These are phyloP conservation scores for Botrytis fabae DNA, from an alignment of 2,329 filamentous ascomycete genomes.

Conservation along the genomic window DNA sequence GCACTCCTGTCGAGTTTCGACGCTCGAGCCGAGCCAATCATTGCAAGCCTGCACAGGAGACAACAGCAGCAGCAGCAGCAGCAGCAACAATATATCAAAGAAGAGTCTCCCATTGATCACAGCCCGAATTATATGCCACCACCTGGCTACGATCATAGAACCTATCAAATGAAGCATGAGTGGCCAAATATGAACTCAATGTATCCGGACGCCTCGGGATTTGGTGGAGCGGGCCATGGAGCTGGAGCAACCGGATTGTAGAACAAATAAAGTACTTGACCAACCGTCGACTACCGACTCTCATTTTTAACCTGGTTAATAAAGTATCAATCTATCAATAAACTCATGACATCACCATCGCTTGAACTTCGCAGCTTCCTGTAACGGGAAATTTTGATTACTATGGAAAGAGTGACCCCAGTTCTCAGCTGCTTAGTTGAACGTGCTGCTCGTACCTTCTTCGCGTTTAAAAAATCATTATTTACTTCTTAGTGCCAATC, in stretches of 20 bases:
- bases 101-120: conserved; percentile 30
- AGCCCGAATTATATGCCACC: conserved; percentile 31
- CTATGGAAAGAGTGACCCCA: background rate
- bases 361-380: background rate
- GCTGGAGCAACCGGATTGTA: conserved; percentile 9
- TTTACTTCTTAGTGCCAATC: background rate
- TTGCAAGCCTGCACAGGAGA: conserved; percentile 46
- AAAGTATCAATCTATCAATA: background rate
- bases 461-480: background rate
- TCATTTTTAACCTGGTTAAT: background rate
- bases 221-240: conserved; percentile 24
- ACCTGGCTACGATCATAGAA: conserved; percentile 32
- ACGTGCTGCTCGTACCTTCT: conserved; percentile 13
- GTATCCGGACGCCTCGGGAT: conserved; percentile 27
- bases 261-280: background rate
- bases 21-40: conserved; percentile 34
- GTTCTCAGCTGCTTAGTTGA: background rate
- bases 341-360: background rate
- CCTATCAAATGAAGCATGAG: conserved; percentile 28
- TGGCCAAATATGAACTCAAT: conserved; percentile 30
- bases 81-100: conserved; percentile 25
- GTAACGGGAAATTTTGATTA: background rate
- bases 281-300: background rate
- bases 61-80: conserved; percentile 43
- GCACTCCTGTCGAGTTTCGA: conserved; percentile 57